These are phyloP conservation scores for Naganishia liquefaciens DNA, from an alignment of 1,284 basidiomycete genomes.

Conservation along the genomic window DNA sequence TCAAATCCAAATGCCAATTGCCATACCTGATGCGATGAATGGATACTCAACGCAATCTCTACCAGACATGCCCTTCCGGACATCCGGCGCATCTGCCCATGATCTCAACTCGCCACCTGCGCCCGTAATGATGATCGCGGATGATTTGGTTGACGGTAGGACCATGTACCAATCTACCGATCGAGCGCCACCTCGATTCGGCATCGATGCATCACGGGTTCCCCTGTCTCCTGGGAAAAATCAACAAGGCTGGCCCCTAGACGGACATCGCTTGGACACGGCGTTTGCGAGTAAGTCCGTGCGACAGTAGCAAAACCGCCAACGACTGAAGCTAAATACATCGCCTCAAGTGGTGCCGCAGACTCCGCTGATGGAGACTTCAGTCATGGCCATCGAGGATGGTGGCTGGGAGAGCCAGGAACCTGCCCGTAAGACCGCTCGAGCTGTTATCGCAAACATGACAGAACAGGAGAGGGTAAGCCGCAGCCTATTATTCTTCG, in stretches of 20 bases:
- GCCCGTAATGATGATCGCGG: background rate
- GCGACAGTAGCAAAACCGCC: background rate
- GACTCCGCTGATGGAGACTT: background rate
- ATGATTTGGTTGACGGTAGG: background rate
- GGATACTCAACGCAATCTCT: background rate
- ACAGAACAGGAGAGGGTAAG: slow-evolving; percentile 10
- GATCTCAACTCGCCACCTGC: background rate
- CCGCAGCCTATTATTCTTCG: background rate
- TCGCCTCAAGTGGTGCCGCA: background rate
- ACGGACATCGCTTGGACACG: background rate
- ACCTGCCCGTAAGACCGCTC: background rate
- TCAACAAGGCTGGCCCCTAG: background rate
- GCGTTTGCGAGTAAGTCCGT: background rate
- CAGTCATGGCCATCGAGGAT: background rate
- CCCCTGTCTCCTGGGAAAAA: background rate
- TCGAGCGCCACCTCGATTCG: background rate
- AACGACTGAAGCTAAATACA: background rate
- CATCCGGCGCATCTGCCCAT: background rate
- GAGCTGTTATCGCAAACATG: slow-evolving; percentile 9
- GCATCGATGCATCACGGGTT: background rate
- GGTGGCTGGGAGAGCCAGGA: slow-evolving; percentile 7
- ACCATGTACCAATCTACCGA: background rate
- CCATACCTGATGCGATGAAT: background rate
- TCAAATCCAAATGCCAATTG: background rate
- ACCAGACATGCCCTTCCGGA: background rate